Evolutionary conservation across 2,329 filamentous ascomycete species (phyloP), one percentile per base, ranked within the genome.

Genomic region (Colletotrichum noveboracense): DNA sequence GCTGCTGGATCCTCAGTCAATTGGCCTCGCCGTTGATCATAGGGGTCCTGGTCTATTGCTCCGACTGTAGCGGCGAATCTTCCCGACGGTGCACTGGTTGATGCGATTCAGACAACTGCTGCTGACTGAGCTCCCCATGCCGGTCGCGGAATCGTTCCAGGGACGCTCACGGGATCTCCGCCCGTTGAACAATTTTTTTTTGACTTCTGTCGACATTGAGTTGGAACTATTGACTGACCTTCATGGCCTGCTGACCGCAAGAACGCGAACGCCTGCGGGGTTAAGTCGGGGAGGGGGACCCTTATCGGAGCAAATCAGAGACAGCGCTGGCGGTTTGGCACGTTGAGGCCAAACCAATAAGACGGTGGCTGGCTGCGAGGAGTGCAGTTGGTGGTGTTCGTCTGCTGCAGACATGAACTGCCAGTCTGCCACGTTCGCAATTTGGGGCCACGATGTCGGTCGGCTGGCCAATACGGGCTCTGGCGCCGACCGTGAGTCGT

Each of bases 311-410:
- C 62, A 62, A 66, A 32, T 75, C 36, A 56, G 55, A 34, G 52
- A 26, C 34, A 28, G 26, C 52, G 30, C 16, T 5, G 43, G 43
- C 21, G n/a, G 32, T 67, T 55, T 75, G 61, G 28, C 21, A 24
- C n/a, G 12, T 38, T 56, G 26, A 56, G 73, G 24, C 73, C 69
- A 64, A 62, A 21, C 62, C 69, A 67, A 75, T 72, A n/a, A 55
- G 32, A 66, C 28, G 43, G 62, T 18, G 72, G 61, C 68, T 67
- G 69, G 69, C 34, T 58, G 48, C 30, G n/a, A 70, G 36, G 48
- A 68, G 52, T 61, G 68, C 30, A 28, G 60, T 24, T 60, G 26
- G 56, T 61, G 48, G 66, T 74, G 52, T 61, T 67, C 62, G 58
- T 64, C 26, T 38, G 26, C 58, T 75, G 62, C 66, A 71, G 58